Evolutionary conservation across 495 filamentous ascomycete species (phyloP).

Genomic region (Clavariopsis aquatica): DNA sequence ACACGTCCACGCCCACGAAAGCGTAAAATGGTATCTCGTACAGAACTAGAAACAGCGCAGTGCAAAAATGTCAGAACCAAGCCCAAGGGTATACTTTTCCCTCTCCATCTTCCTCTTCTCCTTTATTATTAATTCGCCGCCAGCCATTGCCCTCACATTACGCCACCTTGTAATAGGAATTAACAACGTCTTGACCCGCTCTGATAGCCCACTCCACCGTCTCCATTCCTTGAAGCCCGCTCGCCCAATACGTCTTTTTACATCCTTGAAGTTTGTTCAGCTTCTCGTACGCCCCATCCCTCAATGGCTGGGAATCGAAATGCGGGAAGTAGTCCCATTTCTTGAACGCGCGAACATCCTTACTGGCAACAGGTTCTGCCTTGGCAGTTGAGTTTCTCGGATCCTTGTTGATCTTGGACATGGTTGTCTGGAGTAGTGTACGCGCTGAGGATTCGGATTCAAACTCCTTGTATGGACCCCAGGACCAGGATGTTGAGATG

Average conservation of each 20-base stretch:
- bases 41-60: background rate
- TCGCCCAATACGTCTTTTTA: conserved; percentile 35
- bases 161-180: conserved; percentile 16
- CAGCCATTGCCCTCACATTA: background rate
- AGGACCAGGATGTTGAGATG: conserved; percentile 36
- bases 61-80: background rate
- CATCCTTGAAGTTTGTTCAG: conserved; percentile 34
- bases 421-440: conserved; percentile 24
- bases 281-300: conserved; percentile 24
- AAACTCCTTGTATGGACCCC: conserved; percentile 29
- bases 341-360: conserved; percentile 29
- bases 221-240: conserved; percentile 34
- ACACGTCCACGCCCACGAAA: background rate
- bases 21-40: background rate
- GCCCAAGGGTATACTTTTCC: conserved; percentile 2
- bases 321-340: conserved; percentile 41
- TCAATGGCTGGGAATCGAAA: conserved; percentile 23
- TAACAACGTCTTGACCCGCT: conserved; percentile 31
- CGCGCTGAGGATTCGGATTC: conserved; percentile 16
- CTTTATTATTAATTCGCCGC: background rate
- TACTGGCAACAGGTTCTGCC: conserved; percentile 3
- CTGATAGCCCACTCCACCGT: conserved; percentile 36
- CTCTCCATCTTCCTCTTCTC: background rate
- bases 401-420: conserved; percentile 38
- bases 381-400: conserved; percentile 23